Base-by-base conservation (phyloP, 1,284 basidiomycete genomes). In the Apiotrichum brassicae region DNA sequence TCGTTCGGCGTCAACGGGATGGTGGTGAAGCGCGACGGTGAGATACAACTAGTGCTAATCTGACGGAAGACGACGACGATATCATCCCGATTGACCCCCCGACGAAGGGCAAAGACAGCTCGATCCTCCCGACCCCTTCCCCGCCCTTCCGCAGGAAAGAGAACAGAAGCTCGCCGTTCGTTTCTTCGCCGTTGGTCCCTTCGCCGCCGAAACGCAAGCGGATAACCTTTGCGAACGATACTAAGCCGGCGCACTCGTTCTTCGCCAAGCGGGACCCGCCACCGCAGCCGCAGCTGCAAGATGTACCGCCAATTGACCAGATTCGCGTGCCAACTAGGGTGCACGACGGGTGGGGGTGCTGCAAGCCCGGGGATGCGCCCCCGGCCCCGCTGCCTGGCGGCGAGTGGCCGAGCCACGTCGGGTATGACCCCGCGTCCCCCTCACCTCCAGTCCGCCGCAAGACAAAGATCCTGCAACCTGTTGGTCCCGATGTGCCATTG, bases 281-380 rank as follows among this genome's bases (percentile, higher is more conserved):
- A 37, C 32, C 34, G 47, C 38, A 5, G 22, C 28, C 5, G 33
- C 43, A 5, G 37, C 48, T 13, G 43, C n/a, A n/a, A n/a, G n/a
- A n/a, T n/a, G n/a, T n/a, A n/a, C n/a, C n/a, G n/a, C n/a, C n/a
- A n/a, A n/a, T n/a, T 26, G 5, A 37, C 42, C 8, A 22, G 4
- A 4, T 11, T 25, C 13, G 26, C 45, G 16, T 35, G n/a, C n/a
- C n/a, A n/a, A n/a, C 46, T 14, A 22, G 14, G 16, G 49, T 63
- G 4, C 64, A 68, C 49, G 46, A 63, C 36, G 70, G 70, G 1
- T 72, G 70, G 70, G 70, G 68, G 8, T 26, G 48, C 25, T 58
- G 53, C 24, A 58, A 56, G 36, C 56, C 62, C 33, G 68, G 63
- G 0, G 62, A 64, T 13, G 66, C 66, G 48, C 59, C 55, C 46